These are phyloP conservation scores for Ophiostoma pallidulum DNA, from an alignment of 2,329 filamentous ascomycete species.

Conservation along the genomic window DNA sequence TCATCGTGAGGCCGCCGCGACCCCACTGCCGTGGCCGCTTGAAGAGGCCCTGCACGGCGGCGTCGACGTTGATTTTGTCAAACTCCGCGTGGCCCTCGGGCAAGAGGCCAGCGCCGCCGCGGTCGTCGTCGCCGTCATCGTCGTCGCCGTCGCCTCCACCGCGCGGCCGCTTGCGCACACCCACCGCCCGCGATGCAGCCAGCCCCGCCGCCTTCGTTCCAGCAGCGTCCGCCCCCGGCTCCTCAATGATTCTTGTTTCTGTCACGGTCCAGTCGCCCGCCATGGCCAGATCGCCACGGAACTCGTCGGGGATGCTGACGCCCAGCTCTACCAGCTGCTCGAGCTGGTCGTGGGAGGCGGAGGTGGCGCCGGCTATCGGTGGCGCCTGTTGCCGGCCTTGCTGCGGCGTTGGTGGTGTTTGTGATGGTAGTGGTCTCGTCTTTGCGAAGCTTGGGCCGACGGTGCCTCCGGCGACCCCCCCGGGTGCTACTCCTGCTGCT, in stretches of 20 bases:
- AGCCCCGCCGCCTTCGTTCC: background rate
- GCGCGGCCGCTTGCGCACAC: conserved; percentile 13
- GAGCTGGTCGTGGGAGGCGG: conserved; percentile 63
- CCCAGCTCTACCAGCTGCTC: conserved; percentile 83
- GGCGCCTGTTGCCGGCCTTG: background rate
- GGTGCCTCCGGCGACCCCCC: background rate
- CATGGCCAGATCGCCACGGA: conserved; percentile 73
- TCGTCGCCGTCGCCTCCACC: conserved; percentile 21
- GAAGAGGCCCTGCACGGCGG: conserved; percentile 48
- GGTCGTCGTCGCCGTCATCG: conserved; percentile 33
- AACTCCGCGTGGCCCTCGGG: conserved; percentile 51
- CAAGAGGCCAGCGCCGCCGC: no score
- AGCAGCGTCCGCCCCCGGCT: conserved; percentile 27
- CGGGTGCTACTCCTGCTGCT: no score
- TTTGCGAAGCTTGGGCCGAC: background rate
- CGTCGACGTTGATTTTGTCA: conserved; percentile 48
- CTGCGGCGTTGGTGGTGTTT: conserved; percentile 12
- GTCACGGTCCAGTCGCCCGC: conserved; percentile 79
- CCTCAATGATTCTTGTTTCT: conserved; percentile 49
- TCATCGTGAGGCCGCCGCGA: conserved; percentile 41
- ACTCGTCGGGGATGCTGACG: conserved; percentile 70
- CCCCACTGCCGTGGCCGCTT: conserved; percentile 51
- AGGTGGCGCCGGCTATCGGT: conserved; percentile 11
- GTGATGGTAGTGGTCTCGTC: background rate
- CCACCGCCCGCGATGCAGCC: conserved; percentile 9